These are phyloP conservation scores for Cadophora sp. DNA, from an alignment of 2,329 filamentous ascomycete genomes.

Conservation along the genomic window DNA sequence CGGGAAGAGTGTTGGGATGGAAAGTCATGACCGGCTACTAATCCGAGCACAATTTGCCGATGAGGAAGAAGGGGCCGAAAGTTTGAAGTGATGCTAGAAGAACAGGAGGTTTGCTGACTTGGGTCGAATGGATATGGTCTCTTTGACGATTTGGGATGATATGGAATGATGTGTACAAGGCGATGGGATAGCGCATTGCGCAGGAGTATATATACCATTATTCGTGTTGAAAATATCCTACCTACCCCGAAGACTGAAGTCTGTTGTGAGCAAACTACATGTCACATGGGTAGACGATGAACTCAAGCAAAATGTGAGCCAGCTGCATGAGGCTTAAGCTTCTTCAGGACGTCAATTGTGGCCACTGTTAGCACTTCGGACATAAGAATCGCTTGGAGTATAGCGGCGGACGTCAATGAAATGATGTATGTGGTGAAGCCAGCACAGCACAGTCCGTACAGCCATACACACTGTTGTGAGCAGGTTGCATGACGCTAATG, in stretches of 20 bases:
- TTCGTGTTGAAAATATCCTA: background rate
- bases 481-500: constrained; percentile 47
- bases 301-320: background rate
- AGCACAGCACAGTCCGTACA: too few species aligned
- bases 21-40: constrained; percentile 27
- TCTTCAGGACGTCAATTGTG: background rate
- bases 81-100: constrained; percentile 14
- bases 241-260: background rate
- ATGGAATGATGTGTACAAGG: background rate
- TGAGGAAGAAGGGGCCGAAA: background rate
- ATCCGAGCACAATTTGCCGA: too few species aligned
- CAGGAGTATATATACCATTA: background rate
- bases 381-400: too few species aligned
- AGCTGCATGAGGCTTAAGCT: background rate
- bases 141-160: background rate
- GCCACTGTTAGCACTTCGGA: background rate
- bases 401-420: too few species aligned
- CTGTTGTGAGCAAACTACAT: background rate
- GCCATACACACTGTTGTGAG: constrained; percentile 20
- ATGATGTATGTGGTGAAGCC: too few species aligned
- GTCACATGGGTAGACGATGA: background rate
- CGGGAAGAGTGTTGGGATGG: constrained; percentile 33
- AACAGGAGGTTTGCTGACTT: too few species aligned
- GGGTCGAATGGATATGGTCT: background rate
- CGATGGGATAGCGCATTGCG: background rate